phyloP scores from a whole-genome alignment of 129 eudicot species.

The Flaveria brownii region DNA sequence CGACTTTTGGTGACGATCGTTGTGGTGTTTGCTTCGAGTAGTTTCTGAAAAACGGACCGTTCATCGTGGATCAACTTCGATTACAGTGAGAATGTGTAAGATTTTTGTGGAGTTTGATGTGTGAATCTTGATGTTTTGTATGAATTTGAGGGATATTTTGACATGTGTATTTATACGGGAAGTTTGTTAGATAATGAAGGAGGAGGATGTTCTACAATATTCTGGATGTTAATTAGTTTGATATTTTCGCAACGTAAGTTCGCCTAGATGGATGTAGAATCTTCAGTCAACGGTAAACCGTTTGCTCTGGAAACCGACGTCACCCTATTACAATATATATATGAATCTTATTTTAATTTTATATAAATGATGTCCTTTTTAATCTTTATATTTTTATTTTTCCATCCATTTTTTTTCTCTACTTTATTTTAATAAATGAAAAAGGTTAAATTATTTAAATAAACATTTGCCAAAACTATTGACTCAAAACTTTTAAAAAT shows the following conservation, averaged over 20 bases:
- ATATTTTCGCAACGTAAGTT: neutral
- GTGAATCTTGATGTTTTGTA: neutral
- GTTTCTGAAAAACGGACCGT: constrained; percentile 10
- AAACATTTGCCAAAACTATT: no score
- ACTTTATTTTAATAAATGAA: no score
- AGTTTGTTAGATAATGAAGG: neutral
- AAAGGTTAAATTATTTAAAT: no score
- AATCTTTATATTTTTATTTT: no score
- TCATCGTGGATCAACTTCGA: constrained; percentile 18
- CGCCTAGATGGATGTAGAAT: constrained; percentile 1
- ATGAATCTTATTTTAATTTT: no score
- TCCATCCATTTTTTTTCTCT: no score
- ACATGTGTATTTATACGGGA: neutral
- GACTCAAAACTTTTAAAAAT: no score
- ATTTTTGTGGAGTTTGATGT: neutral
- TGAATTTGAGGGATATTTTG: neutral
- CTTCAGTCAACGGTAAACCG: neutral
- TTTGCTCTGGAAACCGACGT: neutral
- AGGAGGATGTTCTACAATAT: neutral
- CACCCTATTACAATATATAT: no score
- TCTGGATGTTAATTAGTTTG: neutral
- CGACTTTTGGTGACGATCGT: constrained; percentile 31
- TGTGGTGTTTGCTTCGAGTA: constrained; percentile 9
- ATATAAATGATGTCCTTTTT: no score
- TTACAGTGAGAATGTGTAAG: neutral